Evolutionary conservation across 306 rosid genomes (phyloP).

Genomic region (Phaseolus lunatus): DNA sequence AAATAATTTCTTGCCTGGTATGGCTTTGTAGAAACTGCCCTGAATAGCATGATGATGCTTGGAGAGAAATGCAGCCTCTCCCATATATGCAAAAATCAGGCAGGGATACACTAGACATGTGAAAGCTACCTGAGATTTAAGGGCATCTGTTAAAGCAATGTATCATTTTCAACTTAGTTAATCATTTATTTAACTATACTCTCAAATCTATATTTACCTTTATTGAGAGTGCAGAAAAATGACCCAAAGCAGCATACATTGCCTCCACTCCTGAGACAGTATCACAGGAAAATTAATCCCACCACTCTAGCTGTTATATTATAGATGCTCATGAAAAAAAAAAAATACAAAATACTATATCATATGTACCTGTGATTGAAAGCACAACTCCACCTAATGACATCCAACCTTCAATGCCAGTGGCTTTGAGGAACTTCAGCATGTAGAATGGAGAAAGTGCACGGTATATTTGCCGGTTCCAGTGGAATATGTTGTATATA

Average conservation of each 20-base stretch:
- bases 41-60: slow-evolving; percentile 62
- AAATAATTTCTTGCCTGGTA: slow-evolving; percentile 48
- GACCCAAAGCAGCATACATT: slow-evolving; percentile 89
- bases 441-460: slow-evolving; percentile 84
- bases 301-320: slow-evolving; percentile 20
- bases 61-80: slow-evolving; percentile 89
- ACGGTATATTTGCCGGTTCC: slow-evolving; percentile 64
- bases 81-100: slow-evolving; percentile 87
- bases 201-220: slow-evolving; percentile 57
- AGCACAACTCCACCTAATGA: slow-evolving; percentile 78
- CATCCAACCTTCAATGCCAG: slow-evolving; percentile 76
- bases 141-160: slow-evolving; percentile 29
- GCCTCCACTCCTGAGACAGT: slow-evolving; percentile 82
- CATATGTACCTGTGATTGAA: slow-evolving; percentile 70
- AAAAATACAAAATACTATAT: not conserved
- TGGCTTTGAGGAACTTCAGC: slow-evolving; percentile 63
- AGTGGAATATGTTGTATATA: slow-evolving; percentile 68
- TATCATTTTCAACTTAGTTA: not conserved
- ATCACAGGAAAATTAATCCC: slow-evolving; percentile 45
- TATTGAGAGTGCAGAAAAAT: slow-evolving; percentile 81
- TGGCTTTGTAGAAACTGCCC: slow-evolving; percentile 65
- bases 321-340: not conserved
- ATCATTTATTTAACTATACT: not conserved
- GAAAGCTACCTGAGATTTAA: slow-evolving; percentile 74
- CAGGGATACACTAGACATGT: slow-evolving; percentile 87